phyloP scores from a whole-genome alignment of 2,329 filamentous ascomycete genomes.

The Cercospora sojina region DNA sequence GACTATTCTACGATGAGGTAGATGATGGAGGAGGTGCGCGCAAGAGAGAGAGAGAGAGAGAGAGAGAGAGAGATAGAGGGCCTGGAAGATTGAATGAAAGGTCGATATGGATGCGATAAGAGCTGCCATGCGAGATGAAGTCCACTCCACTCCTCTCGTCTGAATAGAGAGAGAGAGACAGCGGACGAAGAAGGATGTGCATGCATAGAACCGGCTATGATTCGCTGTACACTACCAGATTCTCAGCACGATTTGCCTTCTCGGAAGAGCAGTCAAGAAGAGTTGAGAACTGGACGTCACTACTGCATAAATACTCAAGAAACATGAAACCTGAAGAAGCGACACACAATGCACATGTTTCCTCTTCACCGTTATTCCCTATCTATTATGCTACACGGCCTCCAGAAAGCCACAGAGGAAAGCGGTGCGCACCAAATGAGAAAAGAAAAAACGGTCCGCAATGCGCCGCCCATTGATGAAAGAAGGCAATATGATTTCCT shows the following conservation, averaged over 20 bases:
- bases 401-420: background rate
- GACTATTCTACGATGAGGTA: too few species aligned
- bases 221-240: conserved; percentile 20
- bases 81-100: background rate
- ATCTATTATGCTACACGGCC: conserved; percentile 1
- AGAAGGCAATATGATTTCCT: background rate
- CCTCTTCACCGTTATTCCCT: background rate
- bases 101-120: background rate
- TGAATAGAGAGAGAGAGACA: too few species aligned
- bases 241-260: background rate
- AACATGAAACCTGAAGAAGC: background rate
- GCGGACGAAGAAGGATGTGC: too few species aligned
- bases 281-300: background rate
- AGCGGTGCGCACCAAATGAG: background rate
- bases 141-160: too few species aligned
- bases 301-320: conserved; percentile 6
- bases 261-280: background rate
- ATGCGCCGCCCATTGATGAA: background rate
- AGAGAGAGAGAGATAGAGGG: background rate
- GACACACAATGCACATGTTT: background rate
- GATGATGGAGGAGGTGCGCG: too few species aligned
- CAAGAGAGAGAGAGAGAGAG: background rate
- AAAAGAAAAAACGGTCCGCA: background rate
- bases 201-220: conserved; percentile 12
- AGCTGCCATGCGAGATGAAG: conserved; percentile 6